These are phyloP conservation scores for Fraxinus sp. DNA, from an alignment of 305 asterid species.

Conservation along the genomic window DNA sequence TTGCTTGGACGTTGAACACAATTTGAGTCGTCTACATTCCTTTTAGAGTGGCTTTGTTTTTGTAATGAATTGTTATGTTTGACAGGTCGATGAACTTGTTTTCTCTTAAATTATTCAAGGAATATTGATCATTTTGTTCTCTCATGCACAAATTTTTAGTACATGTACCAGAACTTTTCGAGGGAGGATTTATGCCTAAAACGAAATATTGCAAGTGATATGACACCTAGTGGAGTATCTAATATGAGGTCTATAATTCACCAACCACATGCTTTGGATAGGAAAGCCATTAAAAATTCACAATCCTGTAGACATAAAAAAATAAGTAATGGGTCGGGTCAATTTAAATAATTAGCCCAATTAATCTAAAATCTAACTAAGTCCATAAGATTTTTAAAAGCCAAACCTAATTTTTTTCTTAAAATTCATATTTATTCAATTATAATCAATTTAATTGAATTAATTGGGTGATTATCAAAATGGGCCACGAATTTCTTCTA, in stretches of 20 bases:
- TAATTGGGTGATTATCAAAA: too few species aligned
- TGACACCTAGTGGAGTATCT: constrained; percentile 26
- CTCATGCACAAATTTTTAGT: background rate
- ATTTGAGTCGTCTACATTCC: background rate
- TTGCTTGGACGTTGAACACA: background rate
- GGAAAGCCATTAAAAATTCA: constrained; percentile 32
- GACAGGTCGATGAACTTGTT: background rate
- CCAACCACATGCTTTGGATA: constrained; percentile 32
- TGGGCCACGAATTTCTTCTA: too few species aligned
- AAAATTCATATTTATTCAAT: too few species aligned
- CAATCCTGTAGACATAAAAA: background rate
- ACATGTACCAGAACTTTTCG: background rate
- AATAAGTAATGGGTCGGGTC: too few species aligned
- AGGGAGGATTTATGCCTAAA: background rate
- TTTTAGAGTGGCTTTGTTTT: background rate
- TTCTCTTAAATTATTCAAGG: background rate
- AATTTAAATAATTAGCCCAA: too few species aligned
- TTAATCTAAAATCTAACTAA: too few species aligned
- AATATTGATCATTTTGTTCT: background rate
- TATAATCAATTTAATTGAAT: too few species aligned
- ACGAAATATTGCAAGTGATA: constrained; percentile 25
- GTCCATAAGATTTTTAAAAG: too few species aligned
- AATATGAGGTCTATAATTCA: constrained; percentile 32
- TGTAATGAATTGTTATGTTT: background rate
- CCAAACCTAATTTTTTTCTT: too few species aligned